Evolutionary conservation across 176 grass and related monocot genomes (phyloP).

Genomic region (Aechmea fasciata): DNA sequence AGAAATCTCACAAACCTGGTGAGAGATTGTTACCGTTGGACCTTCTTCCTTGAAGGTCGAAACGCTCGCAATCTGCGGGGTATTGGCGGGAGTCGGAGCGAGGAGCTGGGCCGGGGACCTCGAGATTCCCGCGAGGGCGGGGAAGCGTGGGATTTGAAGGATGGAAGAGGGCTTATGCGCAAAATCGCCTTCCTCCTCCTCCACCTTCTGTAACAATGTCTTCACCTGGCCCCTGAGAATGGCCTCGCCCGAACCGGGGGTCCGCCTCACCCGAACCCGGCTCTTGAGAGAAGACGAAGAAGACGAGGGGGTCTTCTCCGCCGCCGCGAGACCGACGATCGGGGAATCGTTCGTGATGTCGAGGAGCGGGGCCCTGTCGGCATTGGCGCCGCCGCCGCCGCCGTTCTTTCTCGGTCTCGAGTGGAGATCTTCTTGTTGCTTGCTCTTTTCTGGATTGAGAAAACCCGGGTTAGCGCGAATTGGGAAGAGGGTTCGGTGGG

Average conservation of each 20-base stretch:
- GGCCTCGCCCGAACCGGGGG: constrained; percentile 66
- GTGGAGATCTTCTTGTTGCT: neutral
- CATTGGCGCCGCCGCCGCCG: neutral
- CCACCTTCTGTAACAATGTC: constrained; percentile 72
- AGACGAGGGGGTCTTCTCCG: constrained; percentile 25
- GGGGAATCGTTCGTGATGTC: constrained; percentile 97
- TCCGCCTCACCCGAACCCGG: constrained; percentile 21
- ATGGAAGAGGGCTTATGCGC: constrained; percentile 18
- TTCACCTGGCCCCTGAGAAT: constrained; percentile 77
- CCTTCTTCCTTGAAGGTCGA: constrained; percentile 1
- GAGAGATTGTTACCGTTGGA: neutral
- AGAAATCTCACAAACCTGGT: constrained; percentile 6
- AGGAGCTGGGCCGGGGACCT: constrained; percentile 55
- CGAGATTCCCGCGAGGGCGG: constrained; percentile 32
- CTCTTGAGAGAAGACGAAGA: constrained; percentile 25
- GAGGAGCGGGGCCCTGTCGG: constrained; percentile 39
- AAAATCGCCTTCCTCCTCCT: constrained; percentile 47
- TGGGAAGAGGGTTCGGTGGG: too few relatives aligned
- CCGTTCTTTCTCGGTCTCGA: constrained; percentile 23
- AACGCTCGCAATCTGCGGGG: constrained; percentile 31
- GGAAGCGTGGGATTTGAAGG: constrained; percentile 22
- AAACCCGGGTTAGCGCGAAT: neutral
- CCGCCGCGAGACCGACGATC: constrained; percentile 57
- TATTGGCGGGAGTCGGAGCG: constrained; percentile 64
- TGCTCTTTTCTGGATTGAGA: constrained; percentile 24